Evolutionary conservation across 176 grass and related monocot species (phyloP).

Genomic region (Tillandsia leiboldiana): DNA sequence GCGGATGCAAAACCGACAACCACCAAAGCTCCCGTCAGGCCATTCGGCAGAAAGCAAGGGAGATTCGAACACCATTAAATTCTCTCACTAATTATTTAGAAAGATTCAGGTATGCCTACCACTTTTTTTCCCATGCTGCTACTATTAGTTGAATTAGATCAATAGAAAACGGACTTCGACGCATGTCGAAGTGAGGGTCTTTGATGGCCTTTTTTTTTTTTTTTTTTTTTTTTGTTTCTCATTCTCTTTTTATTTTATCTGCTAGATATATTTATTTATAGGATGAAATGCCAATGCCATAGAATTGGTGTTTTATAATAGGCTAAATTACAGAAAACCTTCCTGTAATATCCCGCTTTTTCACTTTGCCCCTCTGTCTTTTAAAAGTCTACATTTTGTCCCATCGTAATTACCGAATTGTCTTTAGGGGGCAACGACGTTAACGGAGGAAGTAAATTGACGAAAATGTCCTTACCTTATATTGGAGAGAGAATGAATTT

Average conservation of each 20-base stretch:
- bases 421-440: no score
- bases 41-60: constrained; percentile 24
- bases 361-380: no score
- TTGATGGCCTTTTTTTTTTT: no score
- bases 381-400: no score
- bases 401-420: no score
- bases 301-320: no score
- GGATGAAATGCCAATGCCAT: not conserved
- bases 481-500: no score
- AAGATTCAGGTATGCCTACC: not conserved
- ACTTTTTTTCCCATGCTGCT: not conserved
- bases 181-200: not conserved
- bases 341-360: no score
- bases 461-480: no score
- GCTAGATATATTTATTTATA: not conserved
- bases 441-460: no score
- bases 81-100: not conserved
- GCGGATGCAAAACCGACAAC: not conserved
- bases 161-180: not conserved
- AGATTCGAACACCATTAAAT: not conserved
- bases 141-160: not conserved
- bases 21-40: not conserved
- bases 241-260: not conserved
- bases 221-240: not conserved
- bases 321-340: no score